These are phyloP conservation scores for Myriangium duriaei DNA, from an alignment of 2,329 filamentous ascomycete species.

Conservation along the genomic window DNA sequence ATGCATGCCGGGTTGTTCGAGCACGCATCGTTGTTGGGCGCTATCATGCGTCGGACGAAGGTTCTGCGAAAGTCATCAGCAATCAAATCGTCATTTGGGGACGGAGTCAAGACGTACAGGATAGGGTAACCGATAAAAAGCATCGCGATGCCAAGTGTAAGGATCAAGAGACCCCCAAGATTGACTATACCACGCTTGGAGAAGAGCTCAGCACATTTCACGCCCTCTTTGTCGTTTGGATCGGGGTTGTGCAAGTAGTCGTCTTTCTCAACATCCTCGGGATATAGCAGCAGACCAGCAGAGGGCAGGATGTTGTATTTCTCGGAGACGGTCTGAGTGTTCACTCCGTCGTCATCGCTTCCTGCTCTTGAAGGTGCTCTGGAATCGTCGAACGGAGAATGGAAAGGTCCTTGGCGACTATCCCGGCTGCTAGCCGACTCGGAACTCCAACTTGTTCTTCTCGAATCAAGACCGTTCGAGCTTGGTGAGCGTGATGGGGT, in stretches of 20 bases:
- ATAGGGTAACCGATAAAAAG: conserved; percentile 60
- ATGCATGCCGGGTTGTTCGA: conserved; percentile 37
- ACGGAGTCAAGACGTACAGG: conserved; percentile 40
- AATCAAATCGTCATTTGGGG: too few species aligned
- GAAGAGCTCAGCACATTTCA: conserved; percentile 48
- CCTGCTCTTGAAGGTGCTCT: conserved; percentile 45
- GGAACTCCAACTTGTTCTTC: conserved; percentile 54
- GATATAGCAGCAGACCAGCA: conserved; percentile 53
- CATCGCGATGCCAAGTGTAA: conserved; percentile 48
- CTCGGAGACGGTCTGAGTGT: conserved; percentile 60
- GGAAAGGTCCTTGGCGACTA: conserved; percentile 38
- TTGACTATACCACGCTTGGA: conserved; percentile 52
- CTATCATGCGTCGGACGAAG: conserved; percentile 38
- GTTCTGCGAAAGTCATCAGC: conserved; percentile 34
- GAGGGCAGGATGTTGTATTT: conserved; percentile 63
- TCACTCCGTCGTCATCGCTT: conserved; percentile 54
- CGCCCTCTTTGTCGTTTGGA: conserved; percentile 48
- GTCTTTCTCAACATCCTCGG: conserved; percentile 62
- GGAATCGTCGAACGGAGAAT: conserved; percentile 48
- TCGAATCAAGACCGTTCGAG: conserved; percentile 42
- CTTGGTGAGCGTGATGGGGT: conserved; percentile 38
- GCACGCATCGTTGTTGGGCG: conserved; percentile 27
- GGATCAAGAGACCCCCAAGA: conserved; percentile 47
- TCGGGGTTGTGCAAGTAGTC: conserved; percentile 61
- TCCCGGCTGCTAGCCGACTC: conserved; percentile 41